These are phyloP conservation scores for Gloeostereum incarnatum DNA, from an alignment of 768 basidiomycete species.

Conservation along the genomic window DNA sequence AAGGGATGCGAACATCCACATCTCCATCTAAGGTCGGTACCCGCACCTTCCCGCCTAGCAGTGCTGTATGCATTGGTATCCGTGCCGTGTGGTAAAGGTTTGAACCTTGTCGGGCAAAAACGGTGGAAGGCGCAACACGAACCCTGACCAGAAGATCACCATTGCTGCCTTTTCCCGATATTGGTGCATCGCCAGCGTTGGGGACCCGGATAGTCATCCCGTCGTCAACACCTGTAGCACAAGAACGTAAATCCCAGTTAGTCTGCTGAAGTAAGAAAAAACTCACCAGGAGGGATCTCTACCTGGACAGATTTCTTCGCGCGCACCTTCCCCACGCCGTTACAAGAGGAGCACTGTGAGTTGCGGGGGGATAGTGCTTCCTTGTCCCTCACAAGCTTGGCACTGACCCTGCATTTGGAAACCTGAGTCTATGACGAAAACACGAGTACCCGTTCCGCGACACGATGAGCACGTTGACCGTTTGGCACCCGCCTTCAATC, in stretches of 20 bases:
- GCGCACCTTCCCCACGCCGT: constrained; percentile 83
- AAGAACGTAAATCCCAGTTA: constrained; percentile 4
- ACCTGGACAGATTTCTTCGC: constrained; percentile 70
- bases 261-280: constrained; percentile 3
- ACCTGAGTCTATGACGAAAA: constrained; percentile 85
- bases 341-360: constrained; percentile 72
- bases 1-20: constrained; percentile 87
- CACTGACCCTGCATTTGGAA: constrained; percentile 98
- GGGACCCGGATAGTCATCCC: constrained; percentile 86
- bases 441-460: constrained; percentile 78
- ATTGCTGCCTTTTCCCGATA: constrained; percentile 64
- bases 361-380: constrained; percentile 71
- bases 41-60: constrained; percentile 88
- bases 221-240: constrained; percentile 74
- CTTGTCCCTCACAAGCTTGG: constrained; percentile 69
- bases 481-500: constrained; percentile 82
- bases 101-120: constrained; percentile 84
- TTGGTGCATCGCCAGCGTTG: constrained; percentile 74
- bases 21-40: constrained; percentile 95
- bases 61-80: constrained; percentile 84
- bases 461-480: constrained; percentile 72
- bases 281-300: constrained; percentile 77
- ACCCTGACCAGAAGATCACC: constrained; percentile 89
- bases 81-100: constrained; percentile 86
- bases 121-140: constrained; percentile 72